phyloP scores from a whole-genome alignment of 768 basidiomycete genomes.

The Auricularia auricula-judae region DNA sequence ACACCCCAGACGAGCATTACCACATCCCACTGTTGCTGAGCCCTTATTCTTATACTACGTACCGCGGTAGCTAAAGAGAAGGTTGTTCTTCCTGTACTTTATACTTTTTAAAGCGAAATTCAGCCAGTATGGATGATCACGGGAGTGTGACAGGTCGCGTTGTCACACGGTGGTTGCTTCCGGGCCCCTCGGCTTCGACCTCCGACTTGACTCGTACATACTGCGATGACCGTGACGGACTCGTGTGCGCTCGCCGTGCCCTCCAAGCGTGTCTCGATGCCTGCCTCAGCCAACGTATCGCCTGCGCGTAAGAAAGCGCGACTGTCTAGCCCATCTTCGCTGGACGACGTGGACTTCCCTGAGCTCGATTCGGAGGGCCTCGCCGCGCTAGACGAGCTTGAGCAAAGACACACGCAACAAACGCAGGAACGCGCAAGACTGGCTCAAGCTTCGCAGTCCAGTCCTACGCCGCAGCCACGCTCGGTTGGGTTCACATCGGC shows the following conservation, averaged over 20 bases:
- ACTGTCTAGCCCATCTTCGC: constrained; percentile 37
- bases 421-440: background rate
- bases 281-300: constrained; percentile 13
- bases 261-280: background rate
- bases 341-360: constrained; percentile 44
- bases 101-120: background rate
- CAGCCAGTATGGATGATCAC: background rate
- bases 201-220: too few species aligned
- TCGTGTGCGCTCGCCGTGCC: too few species aligned
- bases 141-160: too few species aligned
- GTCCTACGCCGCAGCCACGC: background rate
- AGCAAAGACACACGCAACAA: constrained; percentile 33
- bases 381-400: constrained; percentile 41
- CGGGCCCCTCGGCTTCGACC: too few species aligned
- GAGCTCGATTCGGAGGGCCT: constrained; percentile 47
- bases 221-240: too few species aligned
- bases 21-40: constrained; percentile 89
- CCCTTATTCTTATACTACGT: constrained; percentile 86
- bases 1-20: constrained; percentile 69
- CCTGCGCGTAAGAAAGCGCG: constrained; percentile 49
- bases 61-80: constrained; percentile 62
- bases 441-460: background rate
- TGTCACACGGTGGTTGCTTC: too few species aligned
- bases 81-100: background rate
- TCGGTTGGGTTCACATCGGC: background rate